These are phyloP conservation scores for Mycena rebaudengoi DNA, from an alignment of 768 basidiomycete genomes.

Conservation along the genomic window DNA sequence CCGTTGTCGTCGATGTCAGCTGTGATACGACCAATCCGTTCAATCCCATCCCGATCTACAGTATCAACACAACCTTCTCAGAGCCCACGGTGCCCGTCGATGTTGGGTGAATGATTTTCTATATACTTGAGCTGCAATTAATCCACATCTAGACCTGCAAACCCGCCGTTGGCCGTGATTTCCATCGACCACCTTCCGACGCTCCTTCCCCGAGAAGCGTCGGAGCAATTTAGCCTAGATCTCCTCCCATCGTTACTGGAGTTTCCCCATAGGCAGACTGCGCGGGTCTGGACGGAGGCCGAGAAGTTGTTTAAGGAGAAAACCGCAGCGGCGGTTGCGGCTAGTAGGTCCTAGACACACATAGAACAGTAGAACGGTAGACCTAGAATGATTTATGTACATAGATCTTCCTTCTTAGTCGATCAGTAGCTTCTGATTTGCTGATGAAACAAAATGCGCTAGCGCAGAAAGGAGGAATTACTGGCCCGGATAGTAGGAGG, in stretches of 20 bases:
- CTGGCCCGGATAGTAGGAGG: too few relatives aligned
- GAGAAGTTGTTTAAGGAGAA: constrained; percentile 81
- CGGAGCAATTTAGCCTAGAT: constrained; percentile 90
- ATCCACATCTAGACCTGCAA: constrained; percentile 54
- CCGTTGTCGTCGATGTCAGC: constrained; percentile 94
- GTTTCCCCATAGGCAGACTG: constrained; percentile 70
- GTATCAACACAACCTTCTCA: constrained; percentile 91
- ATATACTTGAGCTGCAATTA: constrained; percentile 24
- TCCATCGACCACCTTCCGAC: constrained; percentile 99
- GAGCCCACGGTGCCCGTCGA: constrained; percentile 90
- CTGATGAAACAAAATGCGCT: too few relatives aligned
- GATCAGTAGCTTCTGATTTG: too few relatives aligned
- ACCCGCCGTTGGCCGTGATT: constrained; percentile 82
- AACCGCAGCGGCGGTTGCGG: constrained; percentile 51
- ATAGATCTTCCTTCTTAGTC: too few relatives aligned
- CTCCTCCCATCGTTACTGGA: constrained; percentile 47
- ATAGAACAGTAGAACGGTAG: not conserved
- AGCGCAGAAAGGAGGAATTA: too few relatives aligned
- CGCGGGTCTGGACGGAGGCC: constrained; percentile 89
- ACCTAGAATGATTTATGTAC: too few relatives aligned
- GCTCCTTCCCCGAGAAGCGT: constrained; percentile 92
- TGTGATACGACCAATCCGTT: constrained; percentile 99
- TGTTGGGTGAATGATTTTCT: constrained; percentile 66
- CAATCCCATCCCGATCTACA: constrained; percentile 97
- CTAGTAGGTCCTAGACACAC: constrained; percentile 30